These are phyloP conservation scores for Haberlea rhodopensis DNA, from an alignment of 257 asterid species.

Conservation along the genomic window DNA sequence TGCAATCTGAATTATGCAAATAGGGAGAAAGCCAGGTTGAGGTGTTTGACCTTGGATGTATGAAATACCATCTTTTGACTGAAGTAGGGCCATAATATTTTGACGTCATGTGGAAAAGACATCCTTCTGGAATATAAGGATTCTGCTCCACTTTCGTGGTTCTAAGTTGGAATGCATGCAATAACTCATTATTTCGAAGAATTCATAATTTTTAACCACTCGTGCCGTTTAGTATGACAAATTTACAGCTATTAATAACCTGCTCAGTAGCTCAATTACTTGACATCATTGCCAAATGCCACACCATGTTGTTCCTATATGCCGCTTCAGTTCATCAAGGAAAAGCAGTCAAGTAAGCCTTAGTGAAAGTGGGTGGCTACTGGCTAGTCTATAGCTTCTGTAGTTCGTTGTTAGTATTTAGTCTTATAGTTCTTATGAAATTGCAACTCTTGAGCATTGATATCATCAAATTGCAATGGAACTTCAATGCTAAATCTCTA, in stretches of 20 bases:
- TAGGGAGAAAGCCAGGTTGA: slow-evolving; percentile 7
- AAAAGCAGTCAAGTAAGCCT: neutral
- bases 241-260: neutral
- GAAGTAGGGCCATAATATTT: slow-evolving; percentile 41
- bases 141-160: slow-evolving; percentile 29
- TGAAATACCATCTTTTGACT: slow-evolving; percentile 44
- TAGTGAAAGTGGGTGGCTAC: neutral
- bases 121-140: slow-evolving; percentile 29
- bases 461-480: too few species aligned
- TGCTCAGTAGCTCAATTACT: too few species aligned
- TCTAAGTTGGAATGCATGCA: slow-evolving; percentile 17
- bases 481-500: too few species aligned
- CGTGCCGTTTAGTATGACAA: neutral
- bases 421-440: too few species aligned
- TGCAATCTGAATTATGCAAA: neutral
- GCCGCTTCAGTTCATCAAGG: neutral
- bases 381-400: neutral
- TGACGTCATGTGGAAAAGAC: slow-evolving; percentile 30
- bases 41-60: slow-evolving; percentile 40
- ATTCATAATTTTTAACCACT: neutral
- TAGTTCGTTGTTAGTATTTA: neutral
- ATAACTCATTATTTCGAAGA: neutral
- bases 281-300: too few species aligned
- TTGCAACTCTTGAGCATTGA: too few species aligned
- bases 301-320: neutral